Evolutionary conservation across 768 basidiomycete species (phyloP).

Genomic region (Boletellus emodensis): DNA sequence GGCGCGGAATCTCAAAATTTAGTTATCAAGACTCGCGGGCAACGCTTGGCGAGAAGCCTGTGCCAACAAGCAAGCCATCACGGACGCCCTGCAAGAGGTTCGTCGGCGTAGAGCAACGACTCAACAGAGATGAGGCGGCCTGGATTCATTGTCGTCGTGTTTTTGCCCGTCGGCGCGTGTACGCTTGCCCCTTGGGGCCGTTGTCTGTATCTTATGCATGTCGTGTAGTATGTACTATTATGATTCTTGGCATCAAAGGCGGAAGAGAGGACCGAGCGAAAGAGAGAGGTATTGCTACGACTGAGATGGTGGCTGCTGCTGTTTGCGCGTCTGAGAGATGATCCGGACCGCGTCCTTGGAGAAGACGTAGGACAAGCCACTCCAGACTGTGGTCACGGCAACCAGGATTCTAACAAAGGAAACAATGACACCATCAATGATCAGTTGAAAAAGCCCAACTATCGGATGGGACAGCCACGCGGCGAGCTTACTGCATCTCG

Average conservation of each 20-base stretch:
- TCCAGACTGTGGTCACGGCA: constrained; percentile 88
- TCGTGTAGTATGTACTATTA: constrained; percentile 20
- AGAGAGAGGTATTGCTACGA: constrained; percentile 7
- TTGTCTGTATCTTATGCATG: constrained; percentile 19
- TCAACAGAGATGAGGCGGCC: constrained; percentile 7
- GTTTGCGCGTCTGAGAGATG: constrained; percentile 37
- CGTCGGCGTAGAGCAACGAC: constrained; percentile 44
- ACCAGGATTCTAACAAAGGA: constrained; percentile 66
- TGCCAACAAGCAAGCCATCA: constrained; percentile 56
- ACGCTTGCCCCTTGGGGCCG: neutral
- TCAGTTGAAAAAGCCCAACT: too few species aligned
- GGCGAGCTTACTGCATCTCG: constrained; percentile 65
- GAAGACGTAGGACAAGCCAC: constrained; percentile 79
- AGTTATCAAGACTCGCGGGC: constrained; percentile 50
- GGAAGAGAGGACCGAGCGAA: neutral
- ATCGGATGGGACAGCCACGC: neutral
- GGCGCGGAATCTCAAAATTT: neutral
- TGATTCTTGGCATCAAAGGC: constrained; percentile 4
- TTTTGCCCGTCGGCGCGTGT: neutral
- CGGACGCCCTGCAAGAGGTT: constrained; percentile 68
- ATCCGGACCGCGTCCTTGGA: constrained; percentile 71
- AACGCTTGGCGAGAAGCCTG: constrained; percentile 61
- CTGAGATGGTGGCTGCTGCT: constrained; percentile 25
- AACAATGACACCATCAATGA: neutral
- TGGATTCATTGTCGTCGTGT: neutral